Evolutionary conservation across 805 yeast species (phyloP).

Genomic region (Torulaspora microellipsoides): DNA sequence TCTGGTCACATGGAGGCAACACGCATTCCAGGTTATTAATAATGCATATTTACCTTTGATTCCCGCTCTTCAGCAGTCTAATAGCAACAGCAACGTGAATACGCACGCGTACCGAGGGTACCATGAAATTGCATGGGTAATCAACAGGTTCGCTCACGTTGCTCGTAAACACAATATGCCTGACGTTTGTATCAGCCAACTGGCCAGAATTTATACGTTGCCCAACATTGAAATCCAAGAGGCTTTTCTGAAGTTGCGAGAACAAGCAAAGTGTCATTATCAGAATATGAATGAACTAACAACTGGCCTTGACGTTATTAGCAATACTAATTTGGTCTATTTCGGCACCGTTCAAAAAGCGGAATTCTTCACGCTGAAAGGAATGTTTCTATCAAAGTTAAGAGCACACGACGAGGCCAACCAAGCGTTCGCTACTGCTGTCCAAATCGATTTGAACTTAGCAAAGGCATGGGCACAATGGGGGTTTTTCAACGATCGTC

Average conservation of each 20-base stretch:
- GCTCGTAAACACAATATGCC: slow-evolving; percentile 96
- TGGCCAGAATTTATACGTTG: slow-evolving; percentile 87
- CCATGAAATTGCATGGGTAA: slow-evolving; percentile 99
- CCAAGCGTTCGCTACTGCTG: slow-evolving; percentile 97
- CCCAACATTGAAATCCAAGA: slow-evolving; percentile 98
- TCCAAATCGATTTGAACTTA: slow-evolving; percentile 85
- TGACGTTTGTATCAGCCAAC: slow-evolving; percentile 89
- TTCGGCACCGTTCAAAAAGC: slow-evolving; percentile 98
- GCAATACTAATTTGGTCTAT: slow-evolving; percentile 92
- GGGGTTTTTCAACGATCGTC: slow-evolving; percentile 91
- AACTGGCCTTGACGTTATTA: slow-evolving; percentile 94
- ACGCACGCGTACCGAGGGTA: slow-evolving; percentile 96
- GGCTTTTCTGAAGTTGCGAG: slow-evolving; percentile 90
- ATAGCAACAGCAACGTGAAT: slow-evolving; percentile 66
- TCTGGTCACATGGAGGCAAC: slow-evolving; percentile 97
- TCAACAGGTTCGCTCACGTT: slow-evolving; percentile 96
- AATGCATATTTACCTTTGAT: slow-evolving; percentile 90
- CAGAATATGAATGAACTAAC: slow-evolving; percentile 86
- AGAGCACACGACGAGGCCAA: slow-evolving; percentile 92
- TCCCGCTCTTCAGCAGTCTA: slow-evolving; percentile 72
- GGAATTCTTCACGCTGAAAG: slow-evolving; percentile 94
- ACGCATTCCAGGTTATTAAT: slow-evolving; percentile 94
- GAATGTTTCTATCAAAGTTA: slow-evolving; percentile 92
- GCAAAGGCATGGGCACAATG: slow-evolving; percentile 99
- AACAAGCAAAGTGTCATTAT: slow-evolving; percentile 96